Conservation (phyloP, 352 stramenopile genomes). For the Phytopythium vexans region DNA sequence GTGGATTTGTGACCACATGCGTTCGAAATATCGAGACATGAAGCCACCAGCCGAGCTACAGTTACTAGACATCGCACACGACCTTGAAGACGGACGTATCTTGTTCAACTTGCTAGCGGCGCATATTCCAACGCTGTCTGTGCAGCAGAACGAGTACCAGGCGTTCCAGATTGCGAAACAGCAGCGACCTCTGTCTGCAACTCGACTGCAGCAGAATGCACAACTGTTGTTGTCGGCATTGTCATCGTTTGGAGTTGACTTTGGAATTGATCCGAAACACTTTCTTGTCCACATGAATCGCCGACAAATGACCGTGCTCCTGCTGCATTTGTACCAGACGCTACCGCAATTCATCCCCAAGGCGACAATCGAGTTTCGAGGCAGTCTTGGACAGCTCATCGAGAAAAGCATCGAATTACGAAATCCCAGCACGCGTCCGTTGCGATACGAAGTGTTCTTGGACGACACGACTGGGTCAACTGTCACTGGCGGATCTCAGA, state of each 20-base stretch:
- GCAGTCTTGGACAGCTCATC: slow-evolving; percentile 79
- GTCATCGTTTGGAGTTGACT: slow-evolving; percentile 67
- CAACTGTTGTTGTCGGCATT: slow-evolving; percentile 59
- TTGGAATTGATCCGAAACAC: slow-evolving; percentile 52
- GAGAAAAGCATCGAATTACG: slow-evolving; percentile 93
- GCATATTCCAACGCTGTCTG: slow-evolving; percentile 83
- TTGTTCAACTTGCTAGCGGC: slow-evolving; percentile 85
- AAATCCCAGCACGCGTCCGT: slow-evolving; percentile 80
- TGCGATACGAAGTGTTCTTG: slow-evolving; percentile 90
- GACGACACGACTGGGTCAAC: slow-evolving; percentile 29
- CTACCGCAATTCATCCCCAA: slow-evolving; percentile 92
- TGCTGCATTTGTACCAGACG: slow-evolving; percentile 90
- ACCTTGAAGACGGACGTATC: slow-evolving; percentile 70
- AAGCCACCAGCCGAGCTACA: slow-evolving; percentile 11
- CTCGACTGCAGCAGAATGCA: slow-evolving; percentile 59
- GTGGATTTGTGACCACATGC: slow-evolving; percentile 85
- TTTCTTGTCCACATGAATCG: slow-evolving; percentile 59
- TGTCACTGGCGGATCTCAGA: not conserved
- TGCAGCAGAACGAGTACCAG: slow-evolving; percentile 57
- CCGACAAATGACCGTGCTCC: slow-evolving; percentile 77
- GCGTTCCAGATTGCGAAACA: slow-evolving; percentile 48
- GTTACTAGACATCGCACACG: slow-evolving; percentile 54
- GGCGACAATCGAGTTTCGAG: slow-evolving; percentile 91
- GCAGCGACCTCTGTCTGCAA: slow-evolving; percentile 13
- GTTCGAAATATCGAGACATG: slow-evolving; percentile 8